Evolutionary conservation across 305 asterid genomes (phyloP), one percentile per base, ranked within the genome.

Genomic region (Solanum hybrid): DNA sequence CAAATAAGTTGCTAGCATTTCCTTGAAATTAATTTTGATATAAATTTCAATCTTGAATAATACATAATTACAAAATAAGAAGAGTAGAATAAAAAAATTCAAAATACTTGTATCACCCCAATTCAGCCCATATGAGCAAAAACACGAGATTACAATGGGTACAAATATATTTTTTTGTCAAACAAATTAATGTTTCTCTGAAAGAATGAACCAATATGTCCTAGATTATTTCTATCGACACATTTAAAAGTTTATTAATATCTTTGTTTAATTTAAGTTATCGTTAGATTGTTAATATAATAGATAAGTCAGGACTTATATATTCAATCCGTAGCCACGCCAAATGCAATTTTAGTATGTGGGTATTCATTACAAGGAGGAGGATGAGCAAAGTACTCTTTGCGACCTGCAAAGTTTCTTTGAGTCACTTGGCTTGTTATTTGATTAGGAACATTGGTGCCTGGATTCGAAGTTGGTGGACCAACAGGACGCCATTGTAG

Each of bases 401-500:
- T 6, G 0, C 29, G 73, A 12, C 87, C 89, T 0, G 88, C 90
- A 72, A 56, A 91, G 76, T 89, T 91, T 80, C 7, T 80, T 80
- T 79, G 78, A 16, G 26, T n/a, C 11, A 89, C 64, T 78, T 87
- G 88, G 78, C 69, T 51, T 24, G 60, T 32, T 17, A 87, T 20
- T 56, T 87, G 79, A 27, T 73, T 17, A 32, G 9, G 24, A 9
- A 56, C 72, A 6, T 8, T 31, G 26, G 26, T 22, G 27, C 88
- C 46, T 13, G 88, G 88, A 27, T 77, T 82, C 2, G 73, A 85
- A 7, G 78, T 4, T 10, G 91, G 90, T 46, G 88, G 32, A 12
- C 79, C 77, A 22, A 32, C 77, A 1, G 73, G 80, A 5, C 89
- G 29, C 72, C 89, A 9, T 34, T 85, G 92, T 60, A 94, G 81